Base-by-base conservation (phyloP, 331 rosid species). In the Malus hybrid region DNA sequence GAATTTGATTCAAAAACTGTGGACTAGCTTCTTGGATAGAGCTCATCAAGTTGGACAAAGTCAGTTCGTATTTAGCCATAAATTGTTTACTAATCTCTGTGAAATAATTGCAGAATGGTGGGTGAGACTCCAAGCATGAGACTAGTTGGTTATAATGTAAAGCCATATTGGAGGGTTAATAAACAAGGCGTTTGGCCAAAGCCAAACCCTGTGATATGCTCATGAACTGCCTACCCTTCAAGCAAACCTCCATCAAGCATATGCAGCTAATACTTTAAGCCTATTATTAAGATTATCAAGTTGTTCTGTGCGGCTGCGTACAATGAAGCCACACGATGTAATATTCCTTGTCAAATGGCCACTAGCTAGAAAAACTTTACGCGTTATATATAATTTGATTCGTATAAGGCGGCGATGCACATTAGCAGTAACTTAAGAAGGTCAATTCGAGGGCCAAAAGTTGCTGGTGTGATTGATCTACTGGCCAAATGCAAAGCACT, bases 121-220 rank as follows among this genome's bases (percentile, higher is more conserved):
- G 73, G 66, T 67, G 56, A 48, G 50, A 75, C 33, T 64, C 22
- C 33, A 44, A 44, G 50, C 14, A 33, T 7, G 34, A 61, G 77
- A 73, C 77, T 73, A 22, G 59, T 27, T 36, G 77, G 77, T 73
- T 48, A 60, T 28, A 73, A 73, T 61, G 69, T 73, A 31, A 60
- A 46, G 63, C 42, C 18, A 39, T 64, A 6, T 10, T 65, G 22
- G 69, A 65, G 44, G 69, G 22, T 27, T 62, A 62, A 28, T 62
- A 10, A 32, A 64, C 24, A 15, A 31, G 22, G 10, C 20, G 36
- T 73, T 59, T 14, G 69, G 69, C 69, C 50, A 44, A 44, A 11
- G 14, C 15, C 44, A 27, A 61, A 16, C 50, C 48, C 69, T 31
- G 22, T 10, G 10, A 42, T 42, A 2, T 39, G 67, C 36, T 59